Percentiles rank a stretch among this genome's conserved stretches.
Conservation (phyloP, 495 filamentous ascomycete genomes). For the Aspergillus indologenus region DNA sequence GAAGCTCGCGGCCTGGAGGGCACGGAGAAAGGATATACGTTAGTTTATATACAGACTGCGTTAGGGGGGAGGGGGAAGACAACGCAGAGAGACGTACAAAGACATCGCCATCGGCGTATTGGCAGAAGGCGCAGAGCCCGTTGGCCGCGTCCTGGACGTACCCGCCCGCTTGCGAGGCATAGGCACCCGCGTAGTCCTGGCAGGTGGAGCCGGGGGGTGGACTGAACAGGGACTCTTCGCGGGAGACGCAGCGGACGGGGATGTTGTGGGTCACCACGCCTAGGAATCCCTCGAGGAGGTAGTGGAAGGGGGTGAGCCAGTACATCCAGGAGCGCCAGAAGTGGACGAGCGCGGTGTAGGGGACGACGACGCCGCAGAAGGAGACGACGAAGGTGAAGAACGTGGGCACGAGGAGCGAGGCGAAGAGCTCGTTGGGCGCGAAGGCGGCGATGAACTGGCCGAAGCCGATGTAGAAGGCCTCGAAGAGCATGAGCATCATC, state of each 20-base stretch:
- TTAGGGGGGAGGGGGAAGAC: neutral
- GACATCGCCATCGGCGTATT: slow-evolving; percentile 53
- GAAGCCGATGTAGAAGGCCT: slow-evolving; percentile 70
- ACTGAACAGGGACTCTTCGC: slow-evolving; percentile 57
- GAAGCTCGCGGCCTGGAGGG: slow-evolving; percentile 42
- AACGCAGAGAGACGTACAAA: slow-evolving; percentile 45
- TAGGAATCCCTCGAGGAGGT: slow-evolving; percentile 57
- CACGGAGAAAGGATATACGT: neutral
- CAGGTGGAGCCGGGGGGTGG: slow-evolving; percentile 52
- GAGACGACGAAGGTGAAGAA: slow-evolving; percentile 62
- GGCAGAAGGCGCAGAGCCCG: slow-evolving; percentile 59
- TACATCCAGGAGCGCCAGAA: slow-evolving; percentile 73
- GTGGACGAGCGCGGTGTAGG: slow-evolving; percentile 48
- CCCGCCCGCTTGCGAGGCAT: slow-evolving; percentile 44
- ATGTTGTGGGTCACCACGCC: slow-evolving; percentile 52
- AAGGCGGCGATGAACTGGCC: slow-evolving; percentile 75
- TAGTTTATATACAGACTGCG: no score
- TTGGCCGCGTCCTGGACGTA: slow-evolving; percentile 46
- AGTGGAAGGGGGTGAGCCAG: slow-evolving; percentile 61
- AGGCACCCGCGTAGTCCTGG: slow-evolving; percentile 47
- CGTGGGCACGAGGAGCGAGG: slow-evolving; percentile 62
- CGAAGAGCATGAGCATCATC: slow-evolving; percentile 63
- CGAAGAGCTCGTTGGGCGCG: slow-evolving; percentile 68
- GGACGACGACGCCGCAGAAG: slow-evolving; percentile 64
- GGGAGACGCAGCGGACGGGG: slow-evolving; percentile 50